Percentiles rank a stretch among this genome's conserved stretches.
phyloP scores from a whole-genome alignment of 164 flowering plant genomes.

The Aristolochia californica region DNA sequence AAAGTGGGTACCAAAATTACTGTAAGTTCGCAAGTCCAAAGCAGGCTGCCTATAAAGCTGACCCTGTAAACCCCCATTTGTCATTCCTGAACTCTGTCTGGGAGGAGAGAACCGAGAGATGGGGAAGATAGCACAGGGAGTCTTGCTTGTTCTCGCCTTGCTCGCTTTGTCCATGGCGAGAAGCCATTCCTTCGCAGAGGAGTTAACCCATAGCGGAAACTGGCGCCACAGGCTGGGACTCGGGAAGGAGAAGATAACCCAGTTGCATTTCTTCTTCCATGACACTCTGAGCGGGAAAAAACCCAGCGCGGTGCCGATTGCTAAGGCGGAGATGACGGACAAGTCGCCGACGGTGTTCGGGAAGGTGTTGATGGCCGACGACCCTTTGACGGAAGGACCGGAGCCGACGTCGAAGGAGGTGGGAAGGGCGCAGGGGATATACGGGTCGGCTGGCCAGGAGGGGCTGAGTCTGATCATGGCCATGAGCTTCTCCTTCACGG shows the following conservation, averaged over 20 bases:
- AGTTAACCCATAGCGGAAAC: background rate
- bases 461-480: slow-evolving; percentile 6
- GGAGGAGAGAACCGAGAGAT: no score
- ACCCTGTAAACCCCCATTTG: no score
- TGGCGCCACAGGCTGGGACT: slow-evolving; percentile 7
- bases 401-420: slow-evolving; percentile 4
- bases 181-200: background rate
- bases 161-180: background rate
- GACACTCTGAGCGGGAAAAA: slow-evolving; percentile 6
- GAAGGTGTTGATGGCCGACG: slow-evolving; percentile 9
- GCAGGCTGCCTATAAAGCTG: no score
- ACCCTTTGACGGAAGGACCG: slow-evolving; percentile 6
- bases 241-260: slow-evolving; percentile 14
- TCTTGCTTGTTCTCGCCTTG: background rate
- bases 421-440: slow-evolving; percentile 10
- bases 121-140: background rate
- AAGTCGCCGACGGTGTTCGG: slow-evolving; percentile 4
- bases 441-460: slow-evolving; percentile 4
- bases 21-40: no score
- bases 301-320: slow-evolving; percentile 4
- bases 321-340: background rate
- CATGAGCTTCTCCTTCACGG: slow-evolving; percentile 2
- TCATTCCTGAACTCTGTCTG: background rate
- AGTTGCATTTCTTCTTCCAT: slow-evolving; percentile 11
- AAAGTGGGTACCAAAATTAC: no score